These are phyloP conservation scores for Hygrophila difformis DNA, from an alignment of 257 asterid species.

Conservation along the genomic window DNA sequence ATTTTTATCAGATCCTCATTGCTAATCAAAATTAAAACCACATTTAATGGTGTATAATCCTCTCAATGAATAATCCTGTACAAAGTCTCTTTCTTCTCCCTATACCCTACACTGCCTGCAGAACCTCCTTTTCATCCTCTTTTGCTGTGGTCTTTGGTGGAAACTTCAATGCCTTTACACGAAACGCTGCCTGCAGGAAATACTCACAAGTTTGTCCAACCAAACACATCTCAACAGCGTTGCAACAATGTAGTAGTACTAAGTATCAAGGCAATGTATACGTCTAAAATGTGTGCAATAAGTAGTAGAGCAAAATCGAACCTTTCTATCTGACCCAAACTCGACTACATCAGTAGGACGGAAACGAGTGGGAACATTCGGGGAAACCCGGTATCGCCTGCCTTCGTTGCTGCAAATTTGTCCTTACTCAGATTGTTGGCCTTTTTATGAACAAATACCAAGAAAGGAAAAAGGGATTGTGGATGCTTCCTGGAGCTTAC, in stretches of 20 bases:
- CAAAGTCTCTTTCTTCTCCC: no score
- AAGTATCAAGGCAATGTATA: no score
- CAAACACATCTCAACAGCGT: not conserved
- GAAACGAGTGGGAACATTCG: constrained; percentile 66
- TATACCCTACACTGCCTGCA: no score
- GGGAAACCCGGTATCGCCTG: constrained; percentile 43
- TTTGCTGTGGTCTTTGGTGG: no score
- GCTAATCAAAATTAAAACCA: no score
- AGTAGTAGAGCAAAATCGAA: not conserved
- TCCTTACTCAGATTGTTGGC: not conserved
- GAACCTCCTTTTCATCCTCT: no score
- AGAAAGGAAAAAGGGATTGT: not conserved
- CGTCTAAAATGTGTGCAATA: no score
- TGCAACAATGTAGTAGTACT: not conserved
- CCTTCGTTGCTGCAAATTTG: constrained; percentile 56
- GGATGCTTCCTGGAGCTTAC: constrained; percentile 28
- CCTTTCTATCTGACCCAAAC: constrained; percentile 76
- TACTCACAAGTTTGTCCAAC: no score
- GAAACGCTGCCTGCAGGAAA: constrained; percentile 59
- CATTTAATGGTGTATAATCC: no score
- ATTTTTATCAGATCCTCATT: no score
- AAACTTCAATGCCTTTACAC: constrained; percentile 42
- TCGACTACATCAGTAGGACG: constrained; percentile 69
- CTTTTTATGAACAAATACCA: no score
- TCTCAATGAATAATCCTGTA: no score